phyloP scores from a whole-genome alignment of 2,329 filamentous ascomycete species.

The Phaeomoniella chlamydospora region DNA sequence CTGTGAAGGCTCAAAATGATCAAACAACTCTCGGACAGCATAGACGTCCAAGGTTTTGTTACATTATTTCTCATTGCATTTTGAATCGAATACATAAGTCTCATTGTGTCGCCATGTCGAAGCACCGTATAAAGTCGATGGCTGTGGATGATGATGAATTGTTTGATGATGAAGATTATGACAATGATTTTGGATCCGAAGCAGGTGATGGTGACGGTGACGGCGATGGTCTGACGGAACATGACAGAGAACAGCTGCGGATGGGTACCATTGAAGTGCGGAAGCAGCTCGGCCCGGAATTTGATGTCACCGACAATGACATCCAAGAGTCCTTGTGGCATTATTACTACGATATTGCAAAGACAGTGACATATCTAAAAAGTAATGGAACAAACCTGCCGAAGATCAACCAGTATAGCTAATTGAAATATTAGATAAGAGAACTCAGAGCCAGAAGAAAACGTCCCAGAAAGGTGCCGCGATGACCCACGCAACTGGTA shows the following conservation, averaged over 20 bases:
- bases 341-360: conserved; percentile 87
- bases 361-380: conserved; percentile 66
- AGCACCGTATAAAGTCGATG: conserved; percentile 28
- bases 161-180: conserved; percentile 24
- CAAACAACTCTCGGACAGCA: too few relatives aligned
- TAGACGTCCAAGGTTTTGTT: too few relatives aligned
- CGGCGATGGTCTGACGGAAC: conserved; percentile 18
- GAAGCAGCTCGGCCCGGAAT: conserved; percentile 47
- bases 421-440: too few relatives aligned
- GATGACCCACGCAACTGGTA: too few relatives aligned
- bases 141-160: conserved; percentile 25
- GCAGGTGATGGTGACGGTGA: conserved; percentile 16
- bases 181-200: conserved; percentile 25
- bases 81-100: too few relatives aligned
- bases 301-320: conserved; percentile 51
- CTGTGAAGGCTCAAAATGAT: too few relatives aligned
- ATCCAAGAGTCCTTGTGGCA: conserved; percentile 89
- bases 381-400: too few relatives aligned
- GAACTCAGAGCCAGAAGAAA: too few relatives aligned
- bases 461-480: too few relatives aligned
- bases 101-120: conserved; percentile 28
- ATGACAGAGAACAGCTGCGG: conserved; percentile 43
- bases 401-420: too few relatives aligned
- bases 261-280: conserved; percentile 53
- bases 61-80: too few relatives aligned